Conservation (phyloP, 768 basidiomycete species). For the Termitomyces sp. region DNA sequence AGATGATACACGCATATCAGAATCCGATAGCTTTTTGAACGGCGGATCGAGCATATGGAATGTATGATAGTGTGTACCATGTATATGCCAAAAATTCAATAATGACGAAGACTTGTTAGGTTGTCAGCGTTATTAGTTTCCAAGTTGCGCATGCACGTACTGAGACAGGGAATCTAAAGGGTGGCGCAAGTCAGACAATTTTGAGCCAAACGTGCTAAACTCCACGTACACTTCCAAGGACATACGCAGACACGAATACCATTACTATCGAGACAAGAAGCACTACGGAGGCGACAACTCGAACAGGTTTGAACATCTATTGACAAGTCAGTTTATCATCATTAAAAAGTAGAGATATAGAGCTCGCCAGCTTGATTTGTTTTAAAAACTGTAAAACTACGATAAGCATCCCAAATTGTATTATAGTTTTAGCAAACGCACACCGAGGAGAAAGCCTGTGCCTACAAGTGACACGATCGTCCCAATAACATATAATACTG, state of each 20-base stretch:
- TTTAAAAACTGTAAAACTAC: conserved; percentile 55
- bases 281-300: conserved; percentile 73
- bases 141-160: conserved; percentile 32
- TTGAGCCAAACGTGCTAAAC: not conserved
- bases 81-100: conserved; percentile 88
- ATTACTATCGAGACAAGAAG: conserved; percentile 76
- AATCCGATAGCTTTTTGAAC: conserved; percentile 61
- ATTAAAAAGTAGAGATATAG: not conserved
- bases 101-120: conserved; percentile 72
- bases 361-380: conserved; percentile 70
- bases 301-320: conserved; percentile 95
- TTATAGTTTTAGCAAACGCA: conserved; percentile 33
- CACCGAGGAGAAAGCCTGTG: conserved; percentile 89
- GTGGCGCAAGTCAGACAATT: not conserved
- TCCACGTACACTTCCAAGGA: conserved; percentile 52
- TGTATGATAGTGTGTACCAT: conserved; percentile 86
- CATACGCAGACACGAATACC: conserved; percentile 85
- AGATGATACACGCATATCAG: conserved; percentile 17
- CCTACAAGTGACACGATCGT: conserved; percentile 79
- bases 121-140: conserved; percentile 6
- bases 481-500: conserved; percentile 81
- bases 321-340: not conserved
- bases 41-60: conserved; percentile 83
- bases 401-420: conserved; percentile 2
- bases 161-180: conserved; percentile 58